Base-by-base conservation (phyloP, 2,329 filamentous ascomycete species). In the Cercospora sp. region DNA sequence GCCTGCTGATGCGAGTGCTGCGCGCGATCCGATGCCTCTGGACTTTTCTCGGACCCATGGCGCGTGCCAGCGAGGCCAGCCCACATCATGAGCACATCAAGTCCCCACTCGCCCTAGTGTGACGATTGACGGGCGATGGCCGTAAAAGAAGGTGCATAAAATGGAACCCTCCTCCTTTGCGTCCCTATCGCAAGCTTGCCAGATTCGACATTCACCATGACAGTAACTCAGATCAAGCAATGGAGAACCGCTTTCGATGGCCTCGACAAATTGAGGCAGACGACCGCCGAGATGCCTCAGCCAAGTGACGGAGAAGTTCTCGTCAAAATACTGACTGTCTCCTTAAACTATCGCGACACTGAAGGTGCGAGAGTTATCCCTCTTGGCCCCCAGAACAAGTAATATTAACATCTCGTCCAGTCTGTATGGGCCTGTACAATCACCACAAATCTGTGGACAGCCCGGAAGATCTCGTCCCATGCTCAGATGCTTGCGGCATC, bases 401-500 rank as follows among this genome's bases (percentile, higher is more conserved):
- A 40, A 23, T 30, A 40, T 51, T 64, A 28, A 64, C 30, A 66
- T 28, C 9, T 8, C 7, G 13, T 36, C 48, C 67, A 89, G 89
- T 91, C 20, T 83, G 82, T 74, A 88, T 85, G 81, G 90, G 90
- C 31, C 81, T 87, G 12, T 92, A 91, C 80, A 87, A 83, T 75
- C 88, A 91, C 78, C 88, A 91, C 80, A 84, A 85, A 72, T 82
- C 84, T 3, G 79, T 87, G 57, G 78, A 76, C 42, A 74, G 80
- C 67, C 69, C 77, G 63, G 63, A 78, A 63, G 68, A 82, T 65
- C 73, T 91, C 12, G 87, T 91, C 1, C 89, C 89, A 1, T 89
- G 87, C 78, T 90, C 88, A 23, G 90, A 92, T 78, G 90, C 90
- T 84, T 90, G 88, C 78, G 90, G 90, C 55, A 82, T 83, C 8